A percentile compares a stretch with the other conserved stretches of the same genome.
These are phyloP conservation scores for Cordyceps cateniannulata DNA, from an alignment of 2,329 filamentous ascomycete genomes.

Conservation along the genomic window DNA sequence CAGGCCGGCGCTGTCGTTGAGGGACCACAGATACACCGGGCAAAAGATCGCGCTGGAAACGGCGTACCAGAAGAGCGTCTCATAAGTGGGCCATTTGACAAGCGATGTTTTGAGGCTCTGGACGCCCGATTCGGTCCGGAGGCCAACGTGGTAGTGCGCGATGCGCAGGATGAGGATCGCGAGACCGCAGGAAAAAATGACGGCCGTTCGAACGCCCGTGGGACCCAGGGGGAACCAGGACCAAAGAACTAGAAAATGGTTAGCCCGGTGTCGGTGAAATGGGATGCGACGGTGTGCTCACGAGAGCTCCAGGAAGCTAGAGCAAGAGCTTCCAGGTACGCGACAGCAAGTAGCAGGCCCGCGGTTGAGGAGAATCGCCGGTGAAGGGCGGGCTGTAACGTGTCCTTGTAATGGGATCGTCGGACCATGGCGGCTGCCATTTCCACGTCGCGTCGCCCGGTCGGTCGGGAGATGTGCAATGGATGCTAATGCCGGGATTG, in stretches of 20 bases:
- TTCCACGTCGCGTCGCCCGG: constrained; percentile 37
- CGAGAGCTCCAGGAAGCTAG: constrained; percentile 65
- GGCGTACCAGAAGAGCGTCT: constrained; percentile 70
- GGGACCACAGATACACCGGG: constrained; percentile 73
- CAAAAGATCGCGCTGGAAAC: constrained; percentile 74
- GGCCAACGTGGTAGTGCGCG: constrained; percentile 70
- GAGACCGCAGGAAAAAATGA: constrained; percentile 71
- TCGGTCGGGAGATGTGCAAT: constrained; percentile 21
- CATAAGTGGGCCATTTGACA: constrained; percentile 53
- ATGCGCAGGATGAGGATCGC: constrained; percentile 80
- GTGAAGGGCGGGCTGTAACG: constrained; percentile 82
- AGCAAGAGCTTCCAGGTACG: constrained; percentile 65
- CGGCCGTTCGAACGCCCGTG: constrained; percentile 64
- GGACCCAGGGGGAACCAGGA: constrained; percentile 76
- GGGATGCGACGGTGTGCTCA: constrained; percentile 37
- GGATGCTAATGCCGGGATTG: constrained; percentile 7
- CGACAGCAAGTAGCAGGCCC: constrained; percentile 59
- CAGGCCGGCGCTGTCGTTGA: constrained; percentile 53
- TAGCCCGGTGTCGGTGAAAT: constrained; percentile 11
- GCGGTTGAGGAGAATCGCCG: constrained; percentile 77
- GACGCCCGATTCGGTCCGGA: constrained; percentile 60
- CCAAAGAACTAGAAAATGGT: constrained; percentile 63
- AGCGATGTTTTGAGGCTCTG: constrained; percentile 55
- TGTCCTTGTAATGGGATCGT: constrained; percentile 71
- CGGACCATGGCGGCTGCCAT: constrained; percentile 50